phyloP scores from a whole-genome alignment of 148 eudicot species.

The Polygonum aviculare region DNA sequence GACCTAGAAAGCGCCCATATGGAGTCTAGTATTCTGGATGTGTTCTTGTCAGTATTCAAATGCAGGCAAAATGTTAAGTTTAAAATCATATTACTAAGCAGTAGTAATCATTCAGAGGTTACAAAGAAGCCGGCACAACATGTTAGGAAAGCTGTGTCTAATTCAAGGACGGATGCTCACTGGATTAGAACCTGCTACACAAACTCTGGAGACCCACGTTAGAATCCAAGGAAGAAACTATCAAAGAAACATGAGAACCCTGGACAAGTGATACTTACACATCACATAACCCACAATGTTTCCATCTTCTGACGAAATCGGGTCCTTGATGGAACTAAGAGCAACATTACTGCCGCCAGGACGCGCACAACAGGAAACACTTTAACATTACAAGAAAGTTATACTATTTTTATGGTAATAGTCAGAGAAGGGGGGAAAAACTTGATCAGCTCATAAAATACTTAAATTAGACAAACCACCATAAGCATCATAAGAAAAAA shows the following conservation, averaged over 20 bases:
- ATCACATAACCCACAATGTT: neutral
- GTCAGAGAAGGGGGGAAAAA: neutral
- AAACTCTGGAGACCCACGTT: neutral
- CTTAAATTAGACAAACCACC: neutral
- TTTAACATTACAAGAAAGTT: neutral
- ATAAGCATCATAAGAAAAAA: neutral
- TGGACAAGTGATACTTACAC: slow-evolving; percentile 2
- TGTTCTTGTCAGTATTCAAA: neutral
- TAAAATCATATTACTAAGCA: neutral
- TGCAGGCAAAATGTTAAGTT: neutral
- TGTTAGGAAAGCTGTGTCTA: neutral
- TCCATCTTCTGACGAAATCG: neutral
- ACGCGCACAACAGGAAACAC: neutral
- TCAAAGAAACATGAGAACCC: neutral
- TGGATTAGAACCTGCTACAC: neutral
- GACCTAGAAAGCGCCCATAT: neutral
- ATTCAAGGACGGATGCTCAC: neutral
- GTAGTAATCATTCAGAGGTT: neutral
- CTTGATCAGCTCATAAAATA: neutral
- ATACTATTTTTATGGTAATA: neutral
- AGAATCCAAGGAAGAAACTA: slow-evolving; percentile 2
- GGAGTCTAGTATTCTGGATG: neutral
- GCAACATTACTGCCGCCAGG: neutral
- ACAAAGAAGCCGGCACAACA: neutral
- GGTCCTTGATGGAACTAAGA: neutral